Conservation (phyloP, 805 yeast species). For the Ogataea saltuana region DNA sequence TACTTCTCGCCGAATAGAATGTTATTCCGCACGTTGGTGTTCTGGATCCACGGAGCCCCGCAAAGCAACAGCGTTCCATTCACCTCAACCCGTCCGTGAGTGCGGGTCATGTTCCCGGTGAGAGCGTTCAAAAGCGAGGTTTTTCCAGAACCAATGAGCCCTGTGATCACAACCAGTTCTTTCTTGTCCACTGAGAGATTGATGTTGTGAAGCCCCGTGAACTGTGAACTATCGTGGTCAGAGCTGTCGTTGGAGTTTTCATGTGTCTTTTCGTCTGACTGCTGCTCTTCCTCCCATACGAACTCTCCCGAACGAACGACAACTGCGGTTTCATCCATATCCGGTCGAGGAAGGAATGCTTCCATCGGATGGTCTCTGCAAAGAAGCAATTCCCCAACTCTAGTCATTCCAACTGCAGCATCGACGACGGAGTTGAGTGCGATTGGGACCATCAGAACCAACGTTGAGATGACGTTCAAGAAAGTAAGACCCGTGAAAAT, state of each 20-base stretch:
- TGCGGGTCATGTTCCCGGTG: conserved; percentile 63
- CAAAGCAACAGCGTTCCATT: conserved; percentile 53
- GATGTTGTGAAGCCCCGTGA: conserved; percentile 46
- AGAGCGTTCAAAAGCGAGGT: conserved; percentile 69
- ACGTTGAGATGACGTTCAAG: conserved; percentile 59
- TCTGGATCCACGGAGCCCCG: conserved; percentile 74
- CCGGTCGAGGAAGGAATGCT: not conserved
- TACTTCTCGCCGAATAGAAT: conserved; percentile 61
- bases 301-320: conserved; percentile 52
- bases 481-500: conserved; percentile 69
- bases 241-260: conserved; percentile 35
- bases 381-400: conserved; percentile 56
- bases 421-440: conserved; percentile 67
- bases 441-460: conserved; percentile 65
- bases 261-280: too few relatives aligned
- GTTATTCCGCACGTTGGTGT: conserved; percentile 72
- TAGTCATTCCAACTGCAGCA: conserved; percentile 56
- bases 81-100: conserved; percentile 49
- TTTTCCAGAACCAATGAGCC: conserved; percentile 81
- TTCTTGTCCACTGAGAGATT: conserved; percentile 56
- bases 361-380: conserved; percentile 19
- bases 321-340: conserved; percentile 38
- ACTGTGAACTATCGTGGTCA: too few relatives aligned
- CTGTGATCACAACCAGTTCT: conserved; percentile 74
- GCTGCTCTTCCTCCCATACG: too few relatives aligned